Percentiles rank a stretch among this genome's conserved stretches.
phyloP scores from a whole-genome alignment of 1,139 yeast species.

The Trichomonascaceae sp. region DNA sequence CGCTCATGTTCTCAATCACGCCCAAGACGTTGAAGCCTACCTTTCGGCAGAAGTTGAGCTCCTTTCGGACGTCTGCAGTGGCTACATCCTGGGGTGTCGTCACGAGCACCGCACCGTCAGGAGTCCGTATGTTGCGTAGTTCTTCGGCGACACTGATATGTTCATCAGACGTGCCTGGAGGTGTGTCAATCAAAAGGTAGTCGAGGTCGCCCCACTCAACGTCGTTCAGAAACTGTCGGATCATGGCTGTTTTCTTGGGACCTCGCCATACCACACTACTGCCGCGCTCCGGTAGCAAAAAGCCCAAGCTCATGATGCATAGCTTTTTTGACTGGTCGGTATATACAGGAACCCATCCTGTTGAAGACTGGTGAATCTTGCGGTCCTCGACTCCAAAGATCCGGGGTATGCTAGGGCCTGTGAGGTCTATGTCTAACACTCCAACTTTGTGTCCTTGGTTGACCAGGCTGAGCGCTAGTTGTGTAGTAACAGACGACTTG shows the following conservation, averaged over 20 bases:
- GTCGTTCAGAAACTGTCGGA: constrained; percentile 80
- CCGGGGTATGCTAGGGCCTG: constrained; percentile 94
- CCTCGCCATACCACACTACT: constrained; percentile 97
- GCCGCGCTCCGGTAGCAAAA: constrained; percentile 68
- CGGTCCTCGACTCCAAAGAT: constrained; percentile 83
- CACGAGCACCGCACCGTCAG: constrained; percentile 88
- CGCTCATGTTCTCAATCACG: constrained; percentile 91
- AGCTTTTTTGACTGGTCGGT: constrained; percentile 24
- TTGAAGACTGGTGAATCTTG: constrained; percentile 68
- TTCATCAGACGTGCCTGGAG: constrained; percentile 98
- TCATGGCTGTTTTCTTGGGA: constrained; percentile 96
- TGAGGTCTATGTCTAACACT: constrained; percentile 83
- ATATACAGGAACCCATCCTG: constrained; percentile 89
- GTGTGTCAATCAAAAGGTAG: constrained; percentile 85
- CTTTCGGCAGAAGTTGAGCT: constrained; percentile 80
- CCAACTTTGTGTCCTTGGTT: constrained; percentile 70
- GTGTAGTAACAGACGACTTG: constrained; percentile 89
- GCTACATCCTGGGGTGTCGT: constrained; percentile 96
- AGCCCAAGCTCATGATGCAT: constrained; percentile 82
- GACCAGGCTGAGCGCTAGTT: constrained; percentile 68
- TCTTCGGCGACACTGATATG: constrained; percentile 96
- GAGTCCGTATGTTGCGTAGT: constrained; percentile 46
- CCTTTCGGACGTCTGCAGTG: constrained; percentile 85
- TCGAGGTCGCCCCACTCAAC: constrained; percentile 82
- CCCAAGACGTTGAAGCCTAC: constrained; percentile 76